Percentiles rank a stretch among this genome's conserved stretches.
phyloP scores from a whole-genome alignment of 1,284 basidiomycete species.

The Ganoderma lingzhi region DNA sequence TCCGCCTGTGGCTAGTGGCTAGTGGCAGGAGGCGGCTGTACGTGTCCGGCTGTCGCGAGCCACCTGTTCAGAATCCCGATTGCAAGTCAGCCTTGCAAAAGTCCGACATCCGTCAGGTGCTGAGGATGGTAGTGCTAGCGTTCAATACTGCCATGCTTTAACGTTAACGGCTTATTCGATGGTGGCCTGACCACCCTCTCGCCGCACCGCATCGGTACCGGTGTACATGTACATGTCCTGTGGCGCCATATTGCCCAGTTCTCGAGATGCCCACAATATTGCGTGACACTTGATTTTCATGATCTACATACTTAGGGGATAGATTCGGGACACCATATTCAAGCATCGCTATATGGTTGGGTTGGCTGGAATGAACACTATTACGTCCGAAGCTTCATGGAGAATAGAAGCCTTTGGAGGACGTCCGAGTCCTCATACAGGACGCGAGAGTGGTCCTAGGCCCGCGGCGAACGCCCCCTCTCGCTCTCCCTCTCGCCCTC shows the following conservation, averaged over 20 bases:
- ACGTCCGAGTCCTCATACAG: too few relatives aligned
- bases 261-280: background rate
- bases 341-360: too few relatives aligned
- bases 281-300: background rate
- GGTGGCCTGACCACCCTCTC: background rate
- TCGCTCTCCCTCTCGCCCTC: background rate
- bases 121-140: too few relatives aligned
- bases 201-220: background rate
- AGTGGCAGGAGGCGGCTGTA: too few relatives aligned
- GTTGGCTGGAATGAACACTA: too few relatives aligned
- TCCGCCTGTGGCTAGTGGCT: background rate
- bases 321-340: too few relatives aligned
- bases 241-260: constrained; percentile 1
- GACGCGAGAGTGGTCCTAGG: background rate
- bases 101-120: background rate
- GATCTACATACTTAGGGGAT: too few relatives aligned
- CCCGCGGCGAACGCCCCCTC: background rate
- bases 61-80: too few relatives aligned
- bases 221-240: background rate
- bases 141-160: too few relatives aligned
- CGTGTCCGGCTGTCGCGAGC: background rate
- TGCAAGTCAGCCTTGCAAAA: background rate
- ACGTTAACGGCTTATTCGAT: background rate
- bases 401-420: too few relatives aligned
- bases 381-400: too few relatives aligned